These are phyloP conservation scores for Tulasnella sp. DNA, from an alignment of 768 basidiomycete genomes.

Conservation along the genomic window DNA sequence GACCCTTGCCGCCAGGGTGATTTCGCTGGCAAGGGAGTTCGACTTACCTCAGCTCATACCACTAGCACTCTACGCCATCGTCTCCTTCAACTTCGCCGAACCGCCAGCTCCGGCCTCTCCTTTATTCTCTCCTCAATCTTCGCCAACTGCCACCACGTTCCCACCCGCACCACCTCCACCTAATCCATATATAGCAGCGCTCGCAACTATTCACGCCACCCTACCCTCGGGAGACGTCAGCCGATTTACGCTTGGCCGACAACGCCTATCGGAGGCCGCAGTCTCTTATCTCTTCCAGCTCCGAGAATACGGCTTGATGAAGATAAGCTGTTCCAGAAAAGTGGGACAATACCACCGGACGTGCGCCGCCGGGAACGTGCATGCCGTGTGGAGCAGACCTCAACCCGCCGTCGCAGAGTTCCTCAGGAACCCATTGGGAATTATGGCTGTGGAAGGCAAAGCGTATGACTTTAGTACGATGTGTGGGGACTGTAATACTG, in stretches of 20 bases:
- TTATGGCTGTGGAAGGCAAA: constrained; percentile 25
- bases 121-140: constrained; percentile 13
- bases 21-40: constrained; percentile 20
- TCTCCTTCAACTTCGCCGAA: constrained; percentile 23
- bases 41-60: constrained; percentile 19
- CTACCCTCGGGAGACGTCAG: not conserved
- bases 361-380: constrained; percentile 18
- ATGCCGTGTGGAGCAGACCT: constrained; percentile 18
- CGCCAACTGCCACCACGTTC: not conserved
- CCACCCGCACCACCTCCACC: not conserved
- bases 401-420: constrained; percentile 22
- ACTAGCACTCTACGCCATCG: constrained; percentile 24
- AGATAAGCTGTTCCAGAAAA: constrained; percentile 18
- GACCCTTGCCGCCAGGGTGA: constrained; percentile 19
- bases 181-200: not conserved
- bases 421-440: constrained; percentile 15
- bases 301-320: constrained; percentile 24
- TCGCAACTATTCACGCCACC: constrained; percentile 10
- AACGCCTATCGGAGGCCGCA: not conserved
- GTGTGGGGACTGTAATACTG: constrained; percentile 25
- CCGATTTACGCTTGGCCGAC: not conserved
- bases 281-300: constrained; percentile 23
- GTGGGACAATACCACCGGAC: constrained; percentile 22
- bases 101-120: constrained; percentile 11
- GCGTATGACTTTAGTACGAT: constrained; percentile 21